Evolutionary conservation across 1,284 basidiomycete genomes (phyloP), one percentile per base, ranked within the genome.

Genomic region (Thecaphora thlaspeos): DNA sequence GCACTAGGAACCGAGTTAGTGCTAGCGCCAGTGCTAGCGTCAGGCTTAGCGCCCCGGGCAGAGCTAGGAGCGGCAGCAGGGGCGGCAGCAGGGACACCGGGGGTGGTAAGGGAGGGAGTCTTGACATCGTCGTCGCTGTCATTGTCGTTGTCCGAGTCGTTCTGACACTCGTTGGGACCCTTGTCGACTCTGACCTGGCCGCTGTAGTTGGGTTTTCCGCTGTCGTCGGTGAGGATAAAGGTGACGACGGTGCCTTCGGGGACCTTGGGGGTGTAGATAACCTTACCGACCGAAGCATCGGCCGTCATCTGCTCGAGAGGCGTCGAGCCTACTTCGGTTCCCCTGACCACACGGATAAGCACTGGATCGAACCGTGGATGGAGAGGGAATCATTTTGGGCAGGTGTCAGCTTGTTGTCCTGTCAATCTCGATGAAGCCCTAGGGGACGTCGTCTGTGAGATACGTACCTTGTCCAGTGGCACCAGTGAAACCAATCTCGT

Each of bases 141-240:
- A n/a, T n/a, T n/a, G n/a, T n/a, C 46, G 4, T 48, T 48, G 19
- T 23, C 43, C 26, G 18, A 32, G 26, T 23, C 21, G 44, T 47
- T 50, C 24, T 58, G 41, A 50, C 65, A 68, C 19, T 49, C 34
- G 46, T 63, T 55, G 30, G 46, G 19, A 14, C 65, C 65, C 17
- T 55, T 40, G 12, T 32, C 49, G 40, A 68, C 51, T 38, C 49
- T 38, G 45, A 43, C 52, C 32, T 46, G 32, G 38, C 41, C 43
- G 36, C 51, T 49, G 61, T 61, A 60, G 46, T 57, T 48, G 36
- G 24, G 38, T 7, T 41, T 26, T 48, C 65, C 65, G 1, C 43
- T 19, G 46, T 46, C 39, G 41, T 68, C 65, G 22, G 54, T 46
- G 52, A 68, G 48, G 41, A 50, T 26, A 24, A 68, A 48, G 32